Evolutionary conservation across 2,329 filamentous ascomycete genomes (phyloP).

Genomic region (Ploettnerulaceae sp.): DNA sequence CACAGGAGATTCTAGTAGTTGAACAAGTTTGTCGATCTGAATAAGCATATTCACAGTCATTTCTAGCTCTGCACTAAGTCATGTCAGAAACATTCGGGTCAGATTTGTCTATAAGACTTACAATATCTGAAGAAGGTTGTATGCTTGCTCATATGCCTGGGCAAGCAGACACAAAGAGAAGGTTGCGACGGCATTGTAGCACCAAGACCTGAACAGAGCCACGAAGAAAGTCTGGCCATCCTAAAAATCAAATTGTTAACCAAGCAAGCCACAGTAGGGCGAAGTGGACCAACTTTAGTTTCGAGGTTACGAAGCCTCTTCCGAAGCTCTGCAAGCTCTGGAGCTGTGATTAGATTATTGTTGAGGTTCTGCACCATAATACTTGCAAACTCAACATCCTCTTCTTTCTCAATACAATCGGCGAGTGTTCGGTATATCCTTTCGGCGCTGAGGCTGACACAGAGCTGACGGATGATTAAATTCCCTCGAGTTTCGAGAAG

Average conservation of each 20-base stretch:
- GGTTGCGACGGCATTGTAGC: constrained; percentile 95
- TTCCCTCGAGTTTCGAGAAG: constrained; percentile 90
- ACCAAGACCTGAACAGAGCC: constrained; percentile 92
- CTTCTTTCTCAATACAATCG: constrained; percentile 95
- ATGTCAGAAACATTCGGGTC: constrained; percentile 26
- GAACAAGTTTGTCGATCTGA: constrained; percentile 96
- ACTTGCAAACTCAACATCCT: constrained; percentile 96
- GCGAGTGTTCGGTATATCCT: constrained; percentile 93
- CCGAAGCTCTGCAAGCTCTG: constrained; percentile 83
- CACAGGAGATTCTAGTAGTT: constrained; percentile 92
- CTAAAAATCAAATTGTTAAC: constrained; percentile 38
- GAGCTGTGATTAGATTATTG: constrained; percentile 97
- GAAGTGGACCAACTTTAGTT: constrained; percentile 55
- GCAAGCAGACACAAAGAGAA: constrained; percentile 94
- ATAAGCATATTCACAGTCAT: constrained; percentile 99
- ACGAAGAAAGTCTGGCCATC: constrained; percentile 96
- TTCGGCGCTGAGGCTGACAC: constrained; percentile 86
- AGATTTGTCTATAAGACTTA: constrained; percentile 36
- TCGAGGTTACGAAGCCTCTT: constrained; percentile 89
- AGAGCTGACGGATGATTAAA: constrained; percentile 91
- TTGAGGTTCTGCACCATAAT: constrained; percentile 99
- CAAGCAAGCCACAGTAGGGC: background rate
- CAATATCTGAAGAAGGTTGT: constrained; percentile 94
- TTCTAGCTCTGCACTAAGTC: constrained; percentile 78
- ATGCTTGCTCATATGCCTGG: constrained; percentile 96